Base-by-base conservation (phyloP, 2,329 filamentous ascomycete genomes). In the Alternaria sp. region DNA sequence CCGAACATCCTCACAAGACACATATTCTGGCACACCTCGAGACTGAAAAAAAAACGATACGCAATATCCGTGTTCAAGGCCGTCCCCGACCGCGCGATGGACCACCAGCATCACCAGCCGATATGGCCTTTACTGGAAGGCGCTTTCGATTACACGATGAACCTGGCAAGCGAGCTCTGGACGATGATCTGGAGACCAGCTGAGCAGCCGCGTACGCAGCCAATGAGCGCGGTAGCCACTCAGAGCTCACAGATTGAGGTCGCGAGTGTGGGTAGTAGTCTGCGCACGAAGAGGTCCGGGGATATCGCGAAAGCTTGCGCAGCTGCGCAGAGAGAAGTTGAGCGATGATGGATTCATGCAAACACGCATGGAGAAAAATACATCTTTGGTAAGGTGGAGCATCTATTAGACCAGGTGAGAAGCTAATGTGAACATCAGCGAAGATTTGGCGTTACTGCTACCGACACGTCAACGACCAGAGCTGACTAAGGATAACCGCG, bases 41-140 rank as follows among this genome's bases (percentile, higher is more conserved):
- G 36, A 11, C 36, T 9, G 9, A 40, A 3, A 11, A n/a, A 17
- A 40, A 40, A 1, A 17, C 10, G 12, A 40, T 11, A 28, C 52
- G 5, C 21, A 15, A 54, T 6, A 19, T 15, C 17, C 5, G 6
- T 32, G 43, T 21, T 15, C 13, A 4, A n/a, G 17, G 19, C n/a
- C 6, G 28, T 36, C 12, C 19, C 28, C 32, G 26, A 30, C 17
- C 19, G 11, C 25, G 19, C 17, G 3, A 70, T 69, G 68, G 68
- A 70, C 43, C 66, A 70, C 17, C 62, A 70, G 12, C 21, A 67
- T 36, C 54, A 68, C 43, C 68, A 70, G 47, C 68, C 66, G 1
- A 63, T 67, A 7, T 69, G 66, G 68, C 68, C 68, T 1, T 60
- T 70, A 55, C 23, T 70, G 9, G 64, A 70, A 28, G 68, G 68